phyloP scores from a whole-genome alignment of 805 yeast species.

The Saturnispora bothae region DNA sequence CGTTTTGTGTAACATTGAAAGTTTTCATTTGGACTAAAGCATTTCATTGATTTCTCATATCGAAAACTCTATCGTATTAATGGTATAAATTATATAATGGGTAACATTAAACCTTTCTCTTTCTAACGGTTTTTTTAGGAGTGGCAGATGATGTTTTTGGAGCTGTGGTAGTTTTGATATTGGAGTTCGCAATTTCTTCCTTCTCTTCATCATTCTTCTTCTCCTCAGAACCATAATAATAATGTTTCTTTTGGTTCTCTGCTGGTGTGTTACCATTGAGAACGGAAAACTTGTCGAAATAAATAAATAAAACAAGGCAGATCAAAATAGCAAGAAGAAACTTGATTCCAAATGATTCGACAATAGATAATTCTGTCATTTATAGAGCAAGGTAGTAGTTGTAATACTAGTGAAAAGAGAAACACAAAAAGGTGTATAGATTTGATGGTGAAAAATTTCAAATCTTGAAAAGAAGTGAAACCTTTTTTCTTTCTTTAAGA shows the following conservation, averaged over 20 bases:
- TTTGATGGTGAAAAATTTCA: no score
- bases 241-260: constrained; percentile 14
- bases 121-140: background rate
- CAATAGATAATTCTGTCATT: constrained; percentile 4
- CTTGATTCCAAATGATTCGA: constrained; percentile 18
- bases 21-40: no score
- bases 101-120: background rate
- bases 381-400: no score
- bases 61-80: no score
- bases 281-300: constrained; percentile 18
- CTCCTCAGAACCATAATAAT: constrained; percentile 1
- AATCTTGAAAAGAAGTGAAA: no score
- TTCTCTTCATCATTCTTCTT: background rate
- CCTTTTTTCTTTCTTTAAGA: background rate
- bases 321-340: constrained; percentile 18
- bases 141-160: no score
- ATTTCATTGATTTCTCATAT: no score
- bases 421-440: no score
- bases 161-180: no score
- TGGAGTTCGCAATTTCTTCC: background rate
- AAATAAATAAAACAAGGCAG: constrained; percentile 15
- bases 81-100: no score
- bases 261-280: constrained; percentile 15
- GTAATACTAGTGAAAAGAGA: no score
- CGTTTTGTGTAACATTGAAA: no score